A percentile compares a stretch with the other conserved stretches of the same genome.
phyloP scores from a whole-genome alignment of 306 rosid species.

The Bauhinia variegata region DNA sequence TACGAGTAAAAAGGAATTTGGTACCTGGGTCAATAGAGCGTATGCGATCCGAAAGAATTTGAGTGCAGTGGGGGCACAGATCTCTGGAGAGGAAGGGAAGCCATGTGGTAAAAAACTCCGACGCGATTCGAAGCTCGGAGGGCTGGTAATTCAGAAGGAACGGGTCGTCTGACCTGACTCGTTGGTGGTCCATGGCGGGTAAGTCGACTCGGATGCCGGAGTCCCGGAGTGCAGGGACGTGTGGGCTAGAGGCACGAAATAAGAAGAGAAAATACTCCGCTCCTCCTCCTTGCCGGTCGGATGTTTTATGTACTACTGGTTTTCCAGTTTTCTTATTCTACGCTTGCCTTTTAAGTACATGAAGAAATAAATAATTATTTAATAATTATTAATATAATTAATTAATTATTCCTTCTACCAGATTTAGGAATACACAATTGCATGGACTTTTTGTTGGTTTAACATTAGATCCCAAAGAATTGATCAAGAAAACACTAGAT shows the following conservation, averaged over 20 bases:
- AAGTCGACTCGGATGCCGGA: slow-evolving; percentile 35
- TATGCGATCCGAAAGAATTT: slow-evolving; percentile 69
- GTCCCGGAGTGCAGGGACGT: not conserved
- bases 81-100: slow-evolving; percentile 87
- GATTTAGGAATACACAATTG: too few relatives aligned
- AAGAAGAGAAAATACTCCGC: slow-evolving; percentile 17
- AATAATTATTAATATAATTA: too few relatives aligned
- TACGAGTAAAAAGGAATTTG: not conserved
- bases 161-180: slow-evolving; percentile 55
- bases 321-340: not conserved
- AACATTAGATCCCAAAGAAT: too few relatives aligned
- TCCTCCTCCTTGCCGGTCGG: not conserved
- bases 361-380: too few relatives aligned
- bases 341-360: too few relatives aligned
- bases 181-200: slow-evolving; percentile 46
- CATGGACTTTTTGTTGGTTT: too few relatives aligned
- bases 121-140: slow-evolving; percentile 79
- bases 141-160: slow-evolving; percentile 66
- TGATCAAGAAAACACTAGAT: too few relatives aligned
- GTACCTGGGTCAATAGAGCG: slow-evolving; percentile 72
- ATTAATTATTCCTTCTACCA: too few relatives aligned
- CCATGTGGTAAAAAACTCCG: slow-evolving; percentile 84
- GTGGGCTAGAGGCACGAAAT: not conserved
- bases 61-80: slow-evolving; percentile 73
- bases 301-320: not conserved